Conservation (phyloP, 306 rosid species). For the Begonia masoniana region DNA sequence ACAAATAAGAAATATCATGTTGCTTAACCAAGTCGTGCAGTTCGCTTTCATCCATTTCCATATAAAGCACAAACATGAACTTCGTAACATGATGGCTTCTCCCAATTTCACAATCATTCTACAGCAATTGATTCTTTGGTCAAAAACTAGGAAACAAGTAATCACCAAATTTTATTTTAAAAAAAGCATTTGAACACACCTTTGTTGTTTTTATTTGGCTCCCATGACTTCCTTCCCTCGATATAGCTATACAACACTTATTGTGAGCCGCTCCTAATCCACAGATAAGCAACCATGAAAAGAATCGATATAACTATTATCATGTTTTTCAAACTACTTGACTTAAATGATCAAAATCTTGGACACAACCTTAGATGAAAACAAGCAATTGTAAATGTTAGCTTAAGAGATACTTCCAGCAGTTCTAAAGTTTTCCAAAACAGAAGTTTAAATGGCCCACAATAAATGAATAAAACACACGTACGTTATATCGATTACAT, state of each 20-base stretch:
- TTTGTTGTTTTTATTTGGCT: slow-evolving; percentile 15
- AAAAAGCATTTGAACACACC: slow-evolving; percentile 29
- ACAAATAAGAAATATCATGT: slow-evolving; percentile 9
- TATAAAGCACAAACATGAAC: slow-evolving; percentile 57
- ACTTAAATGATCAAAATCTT: too few relatives aligned
- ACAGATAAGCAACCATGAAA: not conserved
- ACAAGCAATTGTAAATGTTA: too few relatives aligned
- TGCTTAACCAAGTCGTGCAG: slow-evolving; percentile 56
- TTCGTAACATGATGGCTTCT: slow-evolving; percentile 85
- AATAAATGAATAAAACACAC: slow-evolving; percentile 2
- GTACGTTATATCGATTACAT: slow-evolving; percentile 67
- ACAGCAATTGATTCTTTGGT: slow-evolving; percentile 7
- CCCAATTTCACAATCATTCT: slow-evolving; percentile 47
- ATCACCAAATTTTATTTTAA: not conserved
- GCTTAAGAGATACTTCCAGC: not conserved
- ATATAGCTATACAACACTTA: slow-evolving; percentile 50
- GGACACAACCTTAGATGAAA: too few relatives aligned
- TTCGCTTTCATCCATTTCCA: slow-evolving; percentile 67
- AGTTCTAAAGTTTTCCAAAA: not conserved
- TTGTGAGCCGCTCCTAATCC: slow-evolving; percentile 68
- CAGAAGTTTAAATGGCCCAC: slow-evolving; percentile 2
- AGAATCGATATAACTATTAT: not conserved
- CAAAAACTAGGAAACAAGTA: not conserved
- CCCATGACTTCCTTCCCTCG: slow-evolving; percentile 35
- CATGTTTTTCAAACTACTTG: not conserved